Percentiles rank a stretch among this genome's conserved stretches.
These are phyloP conservation scores for Chaetoceros muelleri DNA, from an alignment of 108 stramenopile species.

Conservation along the genomic window DNA sequence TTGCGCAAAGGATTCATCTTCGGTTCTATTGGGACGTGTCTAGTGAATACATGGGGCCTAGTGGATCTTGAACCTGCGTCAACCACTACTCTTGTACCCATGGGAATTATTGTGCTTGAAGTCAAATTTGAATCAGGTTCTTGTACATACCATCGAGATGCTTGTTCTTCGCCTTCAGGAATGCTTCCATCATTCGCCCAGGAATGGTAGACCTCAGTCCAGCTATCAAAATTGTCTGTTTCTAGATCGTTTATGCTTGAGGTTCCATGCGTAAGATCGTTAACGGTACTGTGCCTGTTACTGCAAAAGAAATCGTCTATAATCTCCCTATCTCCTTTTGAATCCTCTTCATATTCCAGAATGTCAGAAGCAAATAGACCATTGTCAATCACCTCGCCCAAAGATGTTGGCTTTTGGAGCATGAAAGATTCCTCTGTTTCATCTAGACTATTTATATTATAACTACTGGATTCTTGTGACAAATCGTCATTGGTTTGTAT, in stretches of 20 bases:
- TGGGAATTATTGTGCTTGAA: background rate
- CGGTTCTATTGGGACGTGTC: conserved; percentile 57
- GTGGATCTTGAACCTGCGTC: background rate
- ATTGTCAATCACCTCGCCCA: background rate
- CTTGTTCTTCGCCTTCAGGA: conserved; percentile 54
- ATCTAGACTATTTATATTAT: background rate
- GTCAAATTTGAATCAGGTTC: conserved; percentile 4
- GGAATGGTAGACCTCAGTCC: conserved; percentile 62
- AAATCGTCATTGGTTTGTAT: background rate
- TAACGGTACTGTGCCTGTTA: background rate
- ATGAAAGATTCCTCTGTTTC: background rate
- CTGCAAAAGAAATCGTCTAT: background rate
- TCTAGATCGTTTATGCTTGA: background rate
- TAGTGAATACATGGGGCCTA: conserved; percentile 12
- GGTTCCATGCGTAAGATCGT: background rate
- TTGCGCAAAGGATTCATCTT: conserved; percentile 36
- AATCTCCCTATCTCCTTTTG: background rate
- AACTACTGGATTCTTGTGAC: background rate
- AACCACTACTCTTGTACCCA: background rate
- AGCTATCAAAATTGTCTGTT: conserved; percentile 40
- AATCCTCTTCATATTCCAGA: background rate
- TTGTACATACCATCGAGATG: conserved; percentile 56
- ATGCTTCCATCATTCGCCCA: conserved; percentile 25
- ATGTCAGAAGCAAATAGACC: background rate
- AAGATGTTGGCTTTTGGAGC: background rate